phyloP scores from a whole-genome alignment of 2,329 filamentous ascomycete species.

The Pleomassaria siparia region DNA sequence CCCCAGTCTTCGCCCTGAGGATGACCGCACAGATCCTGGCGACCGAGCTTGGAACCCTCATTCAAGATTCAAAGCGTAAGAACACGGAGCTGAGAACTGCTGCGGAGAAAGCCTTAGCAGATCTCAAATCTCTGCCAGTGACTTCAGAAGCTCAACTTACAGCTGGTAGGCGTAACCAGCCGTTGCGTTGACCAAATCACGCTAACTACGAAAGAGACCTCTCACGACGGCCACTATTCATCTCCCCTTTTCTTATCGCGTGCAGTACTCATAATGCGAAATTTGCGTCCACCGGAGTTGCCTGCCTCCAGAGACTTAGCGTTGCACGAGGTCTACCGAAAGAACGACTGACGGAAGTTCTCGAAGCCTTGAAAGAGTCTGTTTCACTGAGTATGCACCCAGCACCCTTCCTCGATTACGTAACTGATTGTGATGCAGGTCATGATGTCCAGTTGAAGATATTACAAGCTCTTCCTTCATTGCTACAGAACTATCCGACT shows the following conservation, averaged over 20 bases:
- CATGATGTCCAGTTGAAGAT: slow-evolving; percentile 96
- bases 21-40: slow-evolving; percentile 92
- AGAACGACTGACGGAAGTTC: slow-evolving; percentile 77
- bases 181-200: slow-evolving; percentile 7
- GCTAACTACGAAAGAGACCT: slow-evolving; percentile 65
- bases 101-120: slow-evolving; percentile 89
- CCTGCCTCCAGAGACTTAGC: slow-evolving; percentile 86
- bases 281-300: slow-evolving; percentile 82
- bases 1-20: slow-evolving; percentile 39
- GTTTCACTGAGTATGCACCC: slow-evolving; percentile 63
- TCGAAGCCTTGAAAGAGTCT: slow-evolving; percentile 85
- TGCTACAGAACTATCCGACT: slow-evolving; percentile 85
- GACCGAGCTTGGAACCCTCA: slow-evolving; percentile 84
- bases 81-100: slow-evolving; percentile 87
- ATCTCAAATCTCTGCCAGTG: slow-evolving; percentile 74
- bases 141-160: slow-evolving; percentile 76
- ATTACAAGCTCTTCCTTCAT: slow-evolving; percentile 82
- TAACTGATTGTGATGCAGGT: slow-evolving; percentile 38
- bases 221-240: slow-evolving; percentile 76
- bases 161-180: slow-evolving; percentile 56
- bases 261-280: slow-evolving; percentile 89
- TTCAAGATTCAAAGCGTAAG: slow-evolving; percentile 95
- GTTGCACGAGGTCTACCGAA: slow-evolving; percentile 78
- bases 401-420: not conserved
- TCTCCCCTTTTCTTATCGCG: slow-evolving; percentile 91